Evolutionary conservation across 495 filamentous ascomycete species (phyloP).

Genomic region (Penicillium pulvis): DNA sequence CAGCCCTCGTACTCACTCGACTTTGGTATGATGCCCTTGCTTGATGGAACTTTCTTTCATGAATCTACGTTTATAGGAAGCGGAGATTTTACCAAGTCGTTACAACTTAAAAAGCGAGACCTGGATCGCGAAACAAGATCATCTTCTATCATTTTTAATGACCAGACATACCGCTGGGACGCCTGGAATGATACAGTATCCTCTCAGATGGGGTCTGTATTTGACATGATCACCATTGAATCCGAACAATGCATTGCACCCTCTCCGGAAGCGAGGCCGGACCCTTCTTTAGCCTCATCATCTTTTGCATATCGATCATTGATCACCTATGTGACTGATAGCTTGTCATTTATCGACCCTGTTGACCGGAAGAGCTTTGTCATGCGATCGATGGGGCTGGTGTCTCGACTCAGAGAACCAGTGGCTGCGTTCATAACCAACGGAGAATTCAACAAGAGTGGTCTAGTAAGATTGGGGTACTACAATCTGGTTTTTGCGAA

Average conservation of each 20-base stretch:
- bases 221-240: slow-evolving; percentile 52
- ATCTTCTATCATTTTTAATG: slow-evolving; percentile 46
- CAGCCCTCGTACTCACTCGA: slow-evolving; percentile 64
- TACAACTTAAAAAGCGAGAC: slow-evolving; percentile 36
- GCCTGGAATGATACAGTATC: slow-evolving; percentile 69
- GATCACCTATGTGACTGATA: slow-evolving; percentile 51
- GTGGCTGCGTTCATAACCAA: slow-evolving; percentile 26
- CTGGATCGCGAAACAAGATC: slow-evolving; percentile 35
- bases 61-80: slow-evolving; percentile 74
- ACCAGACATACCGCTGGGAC: slow-evolving; percentile 62
- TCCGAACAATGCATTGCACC: slow-evolving; percentile 19
- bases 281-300: slow-evolving; percentile 5
- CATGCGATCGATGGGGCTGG: slow-evolving; percentile 32
- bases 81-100: slow-evolving; percentile 60
- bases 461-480: slow-evolving; percentile 28
- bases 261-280: slow-evolving; percentile 5
- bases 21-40: slow-evolving; percentile 72
- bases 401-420: slow-evolving; percentile 31
- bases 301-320: slow-evolving; percentile 34
- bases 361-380: slow-evolving; percentile 47
- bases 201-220: slow-evolving; percentile 63
- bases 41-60: slow-evolving; percentile 72
- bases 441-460: slow-evolving; percentile 18
- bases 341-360: slow-evolving; percentile 55
- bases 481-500: slow-evolving; percentile 45